phyloP scores from a whole-genome alignment of 352 stramenopile genomes.

The Pythium volutum region DNA sequence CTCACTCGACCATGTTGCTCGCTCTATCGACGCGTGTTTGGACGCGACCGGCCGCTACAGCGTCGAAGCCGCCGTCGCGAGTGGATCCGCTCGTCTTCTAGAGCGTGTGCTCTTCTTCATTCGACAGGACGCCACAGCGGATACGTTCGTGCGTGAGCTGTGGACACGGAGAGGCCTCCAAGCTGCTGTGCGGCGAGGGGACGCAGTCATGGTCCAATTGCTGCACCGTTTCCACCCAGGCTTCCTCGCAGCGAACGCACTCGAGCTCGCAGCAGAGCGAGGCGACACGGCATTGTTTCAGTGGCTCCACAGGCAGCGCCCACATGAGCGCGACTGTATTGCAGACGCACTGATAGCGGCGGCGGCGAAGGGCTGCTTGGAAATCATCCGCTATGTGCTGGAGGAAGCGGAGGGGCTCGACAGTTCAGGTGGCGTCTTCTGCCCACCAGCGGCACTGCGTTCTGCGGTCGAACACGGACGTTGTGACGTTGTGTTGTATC shows the following conservation, averaged over 20 bases:
- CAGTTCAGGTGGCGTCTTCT: not conserved
- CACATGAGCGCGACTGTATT: not conserved
- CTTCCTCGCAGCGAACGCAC: not conserved
- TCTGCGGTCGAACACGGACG: conserved; percentile 7
- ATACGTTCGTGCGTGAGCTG: conserved; percentile 9
- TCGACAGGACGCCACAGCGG: not conserved
- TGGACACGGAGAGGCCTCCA: not conserved
- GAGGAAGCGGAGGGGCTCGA: not conserved
- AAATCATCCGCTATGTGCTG: not conserved
- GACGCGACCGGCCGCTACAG: not conserved
- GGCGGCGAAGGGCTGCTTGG: not conserved
- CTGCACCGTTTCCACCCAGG: not conserved
- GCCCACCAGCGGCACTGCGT: not conserved
- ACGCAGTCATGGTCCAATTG: not conserved
- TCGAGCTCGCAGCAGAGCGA: not conserved
- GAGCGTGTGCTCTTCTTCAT: conserved; percentile 2
- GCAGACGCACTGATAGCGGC: not conserved
- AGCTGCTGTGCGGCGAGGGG: not conserved
- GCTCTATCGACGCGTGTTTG: conserved; percentile 3
- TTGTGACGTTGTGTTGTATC: not conserved
- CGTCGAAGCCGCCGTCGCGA: not conserved
- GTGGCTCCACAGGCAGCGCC: conserved; percentile 6
- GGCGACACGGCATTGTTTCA: not conserved
- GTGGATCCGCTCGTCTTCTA: not conserved
- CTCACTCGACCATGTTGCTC: conserved; percentile 4